Evolutionary conservation across 768 basidiomycete genomes (phyloP), one percentile per base, ranked within the genome.

Genomic region (Boletus huronensis): DNA sequence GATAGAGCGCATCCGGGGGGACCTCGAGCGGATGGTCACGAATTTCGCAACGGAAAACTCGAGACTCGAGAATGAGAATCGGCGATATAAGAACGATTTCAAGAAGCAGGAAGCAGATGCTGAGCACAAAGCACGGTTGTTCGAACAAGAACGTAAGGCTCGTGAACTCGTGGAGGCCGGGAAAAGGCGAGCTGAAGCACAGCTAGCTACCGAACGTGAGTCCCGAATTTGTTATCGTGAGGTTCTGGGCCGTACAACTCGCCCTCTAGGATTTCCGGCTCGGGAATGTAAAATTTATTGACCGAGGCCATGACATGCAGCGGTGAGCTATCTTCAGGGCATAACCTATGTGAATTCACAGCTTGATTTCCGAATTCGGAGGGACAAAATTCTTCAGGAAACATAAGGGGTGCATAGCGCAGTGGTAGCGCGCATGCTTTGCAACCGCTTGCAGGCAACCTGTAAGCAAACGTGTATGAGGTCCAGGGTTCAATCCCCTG

Each of bases 401-500:
- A 29, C 16, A 1, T 6, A 2, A 44, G 17, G 48, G 48, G 48
- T 62, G 51, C 61, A 51, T 62, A 62, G 61, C 60, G 61, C 61
- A 62, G 71, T 72, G 71, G 71, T 72, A 72, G 71, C 71, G 71
- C 72, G 71, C 64, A 72, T 72, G 71, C 71, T 72, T 72, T 72
- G 71, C 72, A 72, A 35, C 17, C 19, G 50, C 56, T 53, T 42
- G 31, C 21, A 17, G 46, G 10, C 10, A 14, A 36, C 3, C 14
- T 47, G 54, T 41, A 54, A 51, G 59, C 40, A 23, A 55, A 54
- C 14, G 45, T 72, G 71, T 72, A 72, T 72, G 64, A 72, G 70
- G 71, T 70, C 71, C 72, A 72, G 72, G 72, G 70, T 72, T 72
- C 71, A 72, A 72, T 72, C 71, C 71, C 71, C 71, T 71, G 71